Base-by-base conservation (phyloP, 116 monocot genomes). In the Iris pallida region DNA sequence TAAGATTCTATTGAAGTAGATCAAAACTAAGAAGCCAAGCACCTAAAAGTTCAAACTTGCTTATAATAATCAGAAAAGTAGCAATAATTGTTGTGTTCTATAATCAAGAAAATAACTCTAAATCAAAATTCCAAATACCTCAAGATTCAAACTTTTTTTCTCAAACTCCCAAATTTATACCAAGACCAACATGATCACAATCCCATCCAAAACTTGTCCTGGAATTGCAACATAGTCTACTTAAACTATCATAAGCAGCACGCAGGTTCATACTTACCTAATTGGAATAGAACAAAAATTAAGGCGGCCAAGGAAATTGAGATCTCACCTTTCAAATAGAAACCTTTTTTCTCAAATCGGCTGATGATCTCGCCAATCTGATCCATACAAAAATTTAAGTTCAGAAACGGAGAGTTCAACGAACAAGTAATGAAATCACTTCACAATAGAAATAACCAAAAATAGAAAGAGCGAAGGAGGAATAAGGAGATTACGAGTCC, bases 331-430 rank as follows among this genome's bases (percentile, higher is more conserved):
- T 76, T 93, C 47, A 93, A 57, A 53, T 81, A 83, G 78, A 89
- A 93, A 46, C 93, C 93, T 70, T 83, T 93, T 86, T 89, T 84
- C 82, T 93, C 93, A 40, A 93, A 93, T 51, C 93, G 77, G 55
- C 83, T 62, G 67, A 93, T 89, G 70, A 93, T 78, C 62, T 89
- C 86, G 2, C 93, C 89, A 6, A 93, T 71, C 93, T 92, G 63
- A 68, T 4, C 19, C 5, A 47, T 55, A 10, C 54, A 75, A 45
- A 40, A 53, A 76, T 55, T 47, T 20, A 19, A 79, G 48, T 41
- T 12, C 10, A 4, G 4, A 55, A 55, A 18, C 1, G 17, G 18
- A 17, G 4, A 18, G n/a, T 48, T 52, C 10, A 40, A 8, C 19
- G 43, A 4, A 41, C 43, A 57, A 66, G 11, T 13, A 55, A 42